Evolutionary conservation across 306 rosid species (phyloP).

Genomic region (Medicago arabica): DNA sequence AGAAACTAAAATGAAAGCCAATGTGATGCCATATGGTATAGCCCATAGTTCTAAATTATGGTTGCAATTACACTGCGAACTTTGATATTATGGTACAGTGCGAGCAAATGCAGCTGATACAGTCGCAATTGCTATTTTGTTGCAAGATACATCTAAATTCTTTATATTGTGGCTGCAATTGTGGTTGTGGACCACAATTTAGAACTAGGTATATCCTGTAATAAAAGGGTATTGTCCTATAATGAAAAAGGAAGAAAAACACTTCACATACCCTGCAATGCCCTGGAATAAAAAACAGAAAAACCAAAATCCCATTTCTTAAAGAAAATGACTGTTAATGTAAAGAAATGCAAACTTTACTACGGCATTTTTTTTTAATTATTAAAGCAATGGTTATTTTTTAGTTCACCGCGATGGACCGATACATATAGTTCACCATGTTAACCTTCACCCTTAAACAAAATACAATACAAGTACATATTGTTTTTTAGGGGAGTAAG

Average conservation of each 20-base stretch:
- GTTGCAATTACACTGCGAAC: not conserved
- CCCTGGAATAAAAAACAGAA: not conserved
- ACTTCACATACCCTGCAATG: not conserved
- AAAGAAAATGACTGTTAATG: not conserved
- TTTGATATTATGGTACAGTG: not conserved
- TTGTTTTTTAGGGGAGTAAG: not conserved
- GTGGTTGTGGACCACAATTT: not conserved
- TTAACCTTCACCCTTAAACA: not conserved
- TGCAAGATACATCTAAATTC: not conserved
- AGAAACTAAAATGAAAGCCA: conserved; percentile 12
- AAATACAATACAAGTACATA: conserved; percentile 5
- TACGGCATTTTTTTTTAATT: too few species aligned
- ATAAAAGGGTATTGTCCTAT: not conserved
- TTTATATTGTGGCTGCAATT: not conserved
- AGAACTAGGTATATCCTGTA: not conserved
- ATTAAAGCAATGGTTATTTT: too few species aligned
- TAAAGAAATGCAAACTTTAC: too few species aligned
- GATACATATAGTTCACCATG: too few species aligned
- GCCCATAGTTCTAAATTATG: not conserved
- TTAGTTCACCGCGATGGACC: too few species aligned
- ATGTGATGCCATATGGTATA: not conserved
- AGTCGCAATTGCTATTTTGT: not conserved
- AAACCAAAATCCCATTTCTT: not conserved
- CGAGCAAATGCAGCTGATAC: not conserved
- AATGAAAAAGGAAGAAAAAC: conserved; percentile 24